These are phyloP conservation scores for Balakata baccata DNA, from an alignment of 345 rosid species.

Conservation along the genomic window DNA sequence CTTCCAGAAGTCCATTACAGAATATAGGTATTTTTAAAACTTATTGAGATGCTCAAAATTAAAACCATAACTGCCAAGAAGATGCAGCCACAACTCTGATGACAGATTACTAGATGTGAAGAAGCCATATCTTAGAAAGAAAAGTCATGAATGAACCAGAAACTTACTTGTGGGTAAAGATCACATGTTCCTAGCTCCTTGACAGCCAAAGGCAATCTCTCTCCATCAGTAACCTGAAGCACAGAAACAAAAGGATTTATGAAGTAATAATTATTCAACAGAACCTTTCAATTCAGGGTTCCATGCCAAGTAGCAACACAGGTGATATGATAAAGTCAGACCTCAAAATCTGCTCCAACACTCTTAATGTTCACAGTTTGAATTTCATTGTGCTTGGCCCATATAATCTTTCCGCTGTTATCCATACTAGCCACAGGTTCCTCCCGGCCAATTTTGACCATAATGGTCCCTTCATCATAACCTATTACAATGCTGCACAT, in stretches of 20 bases:
- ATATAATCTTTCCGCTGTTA: constrained; percentile 93
- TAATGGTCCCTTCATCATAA: constrained; percentile 98
- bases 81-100: not conserved
- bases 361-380: constrained; percentile 98
- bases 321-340: constrained; percentile 18
- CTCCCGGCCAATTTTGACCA: constrained; percentile 98
- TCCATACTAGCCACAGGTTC: constrained; percentile 99
- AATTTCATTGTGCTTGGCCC: constrained; percentile 99
- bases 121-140: constrained; percentile 6
- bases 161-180: constrained; percentile 97
- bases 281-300: constrained; percentile 3
- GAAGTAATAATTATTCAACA: constrained; percentile 19
- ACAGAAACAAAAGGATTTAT: constrained; percentile 17
- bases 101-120: not conserved
- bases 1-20: not conserved
- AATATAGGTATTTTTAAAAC: not conserved
- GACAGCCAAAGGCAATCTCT: constrained; percentile 93
- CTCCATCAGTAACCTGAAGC: constrained; percentile 90
- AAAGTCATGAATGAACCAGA: constrained; percentile 14
- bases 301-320: constrained; percentile 14
- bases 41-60: not conserved
- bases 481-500: constrained; percentile 85
- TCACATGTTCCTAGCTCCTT: constrained; percentile 99
- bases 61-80: not conserved
- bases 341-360: constrained; percentile 97